These are phyloP conservation scores for Pestalotiopsis sp. DNA, from an alignment of 2,329 filamentous ascomycete species.

Conservation along the genomic window DNA sequence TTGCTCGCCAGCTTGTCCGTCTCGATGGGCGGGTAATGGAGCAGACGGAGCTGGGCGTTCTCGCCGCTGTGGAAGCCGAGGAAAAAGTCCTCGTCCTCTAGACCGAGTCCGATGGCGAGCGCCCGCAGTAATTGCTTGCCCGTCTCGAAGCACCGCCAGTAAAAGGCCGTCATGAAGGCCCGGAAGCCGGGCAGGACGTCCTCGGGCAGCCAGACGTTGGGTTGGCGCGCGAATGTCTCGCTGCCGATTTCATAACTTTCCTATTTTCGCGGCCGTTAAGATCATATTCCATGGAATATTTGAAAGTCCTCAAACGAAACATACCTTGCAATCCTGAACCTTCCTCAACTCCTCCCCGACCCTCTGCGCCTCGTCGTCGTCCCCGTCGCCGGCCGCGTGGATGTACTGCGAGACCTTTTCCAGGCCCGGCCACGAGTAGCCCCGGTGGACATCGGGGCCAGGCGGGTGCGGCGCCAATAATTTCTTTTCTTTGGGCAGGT, in stretches of 20 bases:
- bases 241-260: constrained; percentile 57
- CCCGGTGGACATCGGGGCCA: constrained; percentile 52
- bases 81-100: constrained; percentile 48
- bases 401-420: constrained; percentile 55
- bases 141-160: constrained; percentile 46
- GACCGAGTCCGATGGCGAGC: constrained; percentile 48
- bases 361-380: constrained; percentile 35
- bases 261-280: constrained; percentile 27
- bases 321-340: constrained; percentile 54
- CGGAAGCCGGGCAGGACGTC: constrained; percentile 48
- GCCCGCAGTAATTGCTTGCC: constrained; percentile 46
- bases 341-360: constrained; percentile 46
- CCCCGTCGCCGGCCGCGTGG: constrained; percentile 41
- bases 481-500: constrained; percentile 34
- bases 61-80: constrained; percentile 53
- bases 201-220: constrained; percentile 53
- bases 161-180: constrained; percentile 50
- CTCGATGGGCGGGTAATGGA: constrained; percentile 59
- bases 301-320: constrained; percentile 4
- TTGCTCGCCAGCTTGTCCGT: constrained; percentile 44
- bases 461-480: constrained; percentile 39
- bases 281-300: background rate
- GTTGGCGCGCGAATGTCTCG: constrained; percentile 44
- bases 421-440: constrained; percentile 57
- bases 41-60: constrained; percentile 62